Percentiles rank a stretch among this genome's conserved stretches.
These are phyloP conservation scores for Fusarium tjaetaba DNA, from an alignment of 2,329 filamentous ascomycete species.

Conservation along the genomic window DNA sequence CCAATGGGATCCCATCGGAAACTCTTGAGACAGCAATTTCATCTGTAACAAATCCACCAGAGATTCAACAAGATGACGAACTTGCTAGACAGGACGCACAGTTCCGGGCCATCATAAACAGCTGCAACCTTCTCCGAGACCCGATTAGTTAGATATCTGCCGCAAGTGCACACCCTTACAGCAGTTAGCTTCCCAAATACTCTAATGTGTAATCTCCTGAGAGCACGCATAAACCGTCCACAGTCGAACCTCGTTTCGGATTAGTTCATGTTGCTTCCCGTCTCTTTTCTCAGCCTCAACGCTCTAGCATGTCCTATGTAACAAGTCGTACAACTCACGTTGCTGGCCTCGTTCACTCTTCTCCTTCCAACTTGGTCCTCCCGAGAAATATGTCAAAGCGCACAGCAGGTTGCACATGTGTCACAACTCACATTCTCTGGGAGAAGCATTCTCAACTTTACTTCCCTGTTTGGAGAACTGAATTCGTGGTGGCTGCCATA, in stretches of 20 bases:
- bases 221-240: slow-evolving; percentile 4
- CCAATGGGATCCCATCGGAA: slow-evolving; percentile 58
- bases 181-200: neutral
- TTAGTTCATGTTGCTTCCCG: slow-evolving; percentile 24
- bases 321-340: slow-evolving; percentile 16
- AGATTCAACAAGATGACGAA: slow-evolving; percentile 27
- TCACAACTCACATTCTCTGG: slow-evolving; percentile 20
- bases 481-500: slow-evolving; percentile 5
- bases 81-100: slow-evolving; percentile 54
- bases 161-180: slow-evolving; percentile 16
- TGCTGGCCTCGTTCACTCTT: slow-evolving; percentile 20
- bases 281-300: slow-evolving; percentile 30
- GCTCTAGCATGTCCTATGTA: slow-evolving; percentile 27
- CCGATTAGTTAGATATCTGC: slow-evolving; percentile 13
- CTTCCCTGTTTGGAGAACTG: slow-evolving; percentile 7
- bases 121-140: slow-evolving; percentile 49
- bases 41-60: slow-evolving; percentile 51
- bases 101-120: slow-evolving; percentile 57
- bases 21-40: slow-evolving; percentile 62
- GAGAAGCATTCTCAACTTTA: neutral
- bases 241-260: slow-evolving; percentile 15
- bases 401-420: slow-evolving; percentile 18
- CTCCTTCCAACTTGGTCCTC: slow-evolving; percentile 1
- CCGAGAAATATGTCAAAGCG: slow-evolving; percentile 6
- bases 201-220: slow-evolving; percentile 23